Evolutionary conservation across 768 basidiomycete species (phyloP).

Genomic region (Collybia nuda): DNA sequence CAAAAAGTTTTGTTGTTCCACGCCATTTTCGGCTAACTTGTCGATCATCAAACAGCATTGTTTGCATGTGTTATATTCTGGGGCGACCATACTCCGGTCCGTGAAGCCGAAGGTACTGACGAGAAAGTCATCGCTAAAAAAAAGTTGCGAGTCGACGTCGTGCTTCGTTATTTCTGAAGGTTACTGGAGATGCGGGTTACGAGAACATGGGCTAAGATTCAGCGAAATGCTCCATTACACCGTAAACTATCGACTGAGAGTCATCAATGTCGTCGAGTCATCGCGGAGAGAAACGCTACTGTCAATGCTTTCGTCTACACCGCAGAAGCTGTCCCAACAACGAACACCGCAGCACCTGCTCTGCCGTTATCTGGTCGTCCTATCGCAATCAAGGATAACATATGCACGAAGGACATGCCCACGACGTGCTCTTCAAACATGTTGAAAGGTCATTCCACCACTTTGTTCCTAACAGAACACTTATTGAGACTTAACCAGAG

Average conservation of each 20-base stretch:
- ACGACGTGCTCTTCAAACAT: conserved; percentile 80
- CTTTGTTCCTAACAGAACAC: neutral
- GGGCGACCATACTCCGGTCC: too few relatives aligned
- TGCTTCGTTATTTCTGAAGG: too few relatives aligned
- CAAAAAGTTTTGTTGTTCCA: too few relatives aligned
- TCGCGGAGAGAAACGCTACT: conserved; percentile 33
- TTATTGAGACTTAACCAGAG: conserved; percentile 34
- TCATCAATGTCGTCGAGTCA: conserved; percentile 25
- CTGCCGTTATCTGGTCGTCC: conserved; percentile 29
- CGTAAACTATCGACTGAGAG: neutral
- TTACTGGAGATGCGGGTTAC: neutral
- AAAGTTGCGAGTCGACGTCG: too few relatives aligned
- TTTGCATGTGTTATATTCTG: too few relatives aligned
- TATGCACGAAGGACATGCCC: conserved; percentile 63
- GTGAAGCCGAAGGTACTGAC: too few relatives aligned
- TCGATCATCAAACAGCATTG: too few relatives aligned
- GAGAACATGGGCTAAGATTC: conserved; percentile 1
- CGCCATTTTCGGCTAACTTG: too few relatives aligned
- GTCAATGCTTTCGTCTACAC: conserved; percentile 59
- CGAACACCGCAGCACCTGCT: conserved; percentile 25
- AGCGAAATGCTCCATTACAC: neutral
- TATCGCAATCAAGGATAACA: conserved; percentile 86
- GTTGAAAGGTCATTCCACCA: conserved; percentile 49
- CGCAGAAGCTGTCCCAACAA: conserved; percentile 11
- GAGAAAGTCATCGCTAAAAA: too few relatives aligned